Percentiles rank a stretch among this genome's conserved stretches.
Evolutionary conservation across 768 basidiomycete species (phyloP).

Genomic region (Multifurca ochricompacta): DNA sequence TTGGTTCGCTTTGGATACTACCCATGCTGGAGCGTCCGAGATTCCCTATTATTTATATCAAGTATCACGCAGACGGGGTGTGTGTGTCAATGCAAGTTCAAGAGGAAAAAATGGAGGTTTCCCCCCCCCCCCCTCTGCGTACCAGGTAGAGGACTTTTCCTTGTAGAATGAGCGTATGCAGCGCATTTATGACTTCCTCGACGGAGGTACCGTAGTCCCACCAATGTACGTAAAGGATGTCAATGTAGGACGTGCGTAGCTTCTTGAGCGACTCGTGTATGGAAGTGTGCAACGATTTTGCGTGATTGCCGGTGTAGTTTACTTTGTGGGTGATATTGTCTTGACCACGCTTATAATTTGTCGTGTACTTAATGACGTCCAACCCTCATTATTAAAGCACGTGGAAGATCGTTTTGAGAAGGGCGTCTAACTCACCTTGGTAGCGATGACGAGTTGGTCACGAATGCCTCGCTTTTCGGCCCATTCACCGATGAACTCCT

Average conservation of each 20-base stretch:
- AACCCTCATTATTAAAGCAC: too few relatives aligned
- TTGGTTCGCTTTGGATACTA: slow-evolving; percentile 33
- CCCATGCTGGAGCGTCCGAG: slow-evolving; percentile 31
- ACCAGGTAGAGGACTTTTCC: slow-evolving; percentile 40
- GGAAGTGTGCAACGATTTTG: slow-evolving; percentile 34
- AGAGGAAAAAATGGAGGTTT: not conserved
- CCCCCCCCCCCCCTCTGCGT: too few relatives aligned
- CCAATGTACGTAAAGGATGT: slow-evolving; percentile 39
- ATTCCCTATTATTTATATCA: too few relatives aligned
- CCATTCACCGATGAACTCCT: slow-evolving; percentile 48
- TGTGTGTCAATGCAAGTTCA: not conserved
- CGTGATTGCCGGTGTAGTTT: slow-evolving; percentile 36
- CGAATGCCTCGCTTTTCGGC: slow-evolving; percentile 36
- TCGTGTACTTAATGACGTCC: slow-evolving; percentile 15
- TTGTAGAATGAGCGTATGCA: slow-evolving; percentile 42
- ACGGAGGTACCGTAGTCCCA: slow-evolving; percentile 48
- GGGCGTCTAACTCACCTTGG: too few relatives aligned
- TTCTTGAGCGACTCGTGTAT: slow-evolving; percentile 39
- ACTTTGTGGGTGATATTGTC: slow-evolving; percentile 22
- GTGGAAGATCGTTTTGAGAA: too few relatives aligned
- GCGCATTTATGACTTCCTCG: slow-evolving; percentile 48
- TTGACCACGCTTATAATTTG: slow-evolving; percentile 22
- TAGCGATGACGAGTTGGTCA: slow-evolving; percentile 43
- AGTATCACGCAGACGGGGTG: too few relatives aligned
- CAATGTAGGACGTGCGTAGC: slow-evolving; percentile 40